Conservation (phyloP, 192 early-diverging fungal genomes). For the Kickxella alabastrina region DNA sequence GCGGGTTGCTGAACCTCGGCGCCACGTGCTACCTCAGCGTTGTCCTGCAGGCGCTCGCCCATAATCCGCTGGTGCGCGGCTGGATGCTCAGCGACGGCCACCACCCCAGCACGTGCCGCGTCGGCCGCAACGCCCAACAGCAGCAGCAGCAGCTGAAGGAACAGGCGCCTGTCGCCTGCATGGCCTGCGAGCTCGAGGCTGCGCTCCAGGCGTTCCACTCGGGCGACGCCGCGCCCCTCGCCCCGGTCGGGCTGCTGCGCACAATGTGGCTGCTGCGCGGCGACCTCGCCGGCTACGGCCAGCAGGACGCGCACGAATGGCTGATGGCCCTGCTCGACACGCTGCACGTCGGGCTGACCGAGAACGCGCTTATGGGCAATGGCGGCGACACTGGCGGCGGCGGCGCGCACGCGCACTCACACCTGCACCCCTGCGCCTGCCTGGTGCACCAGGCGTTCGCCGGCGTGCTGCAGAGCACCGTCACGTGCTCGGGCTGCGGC, state of each 20-base stretch:
- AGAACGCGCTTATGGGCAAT: constrained; percentile 26
- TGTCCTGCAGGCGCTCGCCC: constrained; percentile 84
- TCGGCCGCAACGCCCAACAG: constrained; percentile 20
- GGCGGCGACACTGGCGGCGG: too few relatives aligned
- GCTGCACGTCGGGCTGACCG: constrained; percentile 68
- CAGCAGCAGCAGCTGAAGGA: not conserved
- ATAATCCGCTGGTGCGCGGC: constrained; percentile 86
- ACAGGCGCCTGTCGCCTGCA: constrained; percentile 67
- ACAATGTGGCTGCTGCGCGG: constrained; percentile 85
- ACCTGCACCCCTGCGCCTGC: constrained; percentile 62
- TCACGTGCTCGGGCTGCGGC: constrained; percentile 77
- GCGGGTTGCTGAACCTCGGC: constrained; percentile 91
- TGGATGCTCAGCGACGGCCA: constrained; percentile 94
- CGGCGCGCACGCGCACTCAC: constrained; percentile 9
- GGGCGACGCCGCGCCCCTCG: constrained; percentile 67
- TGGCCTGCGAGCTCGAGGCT: constrained; percentile 91
- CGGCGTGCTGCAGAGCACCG: constrained; percentile 84
- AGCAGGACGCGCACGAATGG: constrained; percentile 98
- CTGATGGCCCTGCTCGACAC: constrained; percentile 85
- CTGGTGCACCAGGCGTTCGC: constrained; percentile 88
- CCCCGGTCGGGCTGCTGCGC: constrained; percentile 78
- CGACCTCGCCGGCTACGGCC: constrained; percentile 86
- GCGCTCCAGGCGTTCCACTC: constrained; percentile 76
- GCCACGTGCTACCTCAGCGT: constrained; percentile 96
- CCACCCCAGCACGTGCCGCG: constrained; percentile 59